Evolutionary conservation across 2,329 filamentous ascomycete genomes (phyloP).

Genomic region (Hymenoscyphus albidus): DNA sequence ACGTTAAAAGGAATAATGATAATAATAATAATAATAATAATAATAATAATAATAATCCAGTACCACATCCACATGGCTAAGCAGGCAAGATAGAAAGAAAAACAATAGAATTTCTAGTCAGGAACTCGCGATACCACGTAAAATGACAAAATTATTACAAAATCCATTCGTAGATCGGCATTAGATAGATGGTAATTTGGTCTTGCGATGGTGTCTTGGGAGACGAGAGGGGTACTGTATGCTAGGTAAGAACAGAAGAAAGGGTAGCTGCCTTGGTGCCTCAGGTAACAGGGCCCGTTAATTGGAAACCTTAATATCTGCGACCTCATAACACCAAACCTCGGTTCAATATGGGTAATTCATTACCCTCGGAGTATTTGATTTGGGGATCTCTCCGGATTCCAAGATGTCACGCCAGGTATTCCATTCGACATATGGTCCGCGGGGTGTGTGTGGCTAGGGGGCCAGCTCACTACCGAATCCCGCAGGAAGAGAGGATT

Average conservation of each 20-base stretch:
- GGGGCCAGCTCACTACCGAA: neutral
- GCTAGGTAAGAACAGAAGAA: neutral
- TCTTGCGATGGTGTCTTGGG: neutral
- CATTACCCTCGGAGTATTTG: neutral
- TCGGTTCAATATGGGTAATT: neutral
- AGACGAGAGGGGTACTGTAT: neutral
- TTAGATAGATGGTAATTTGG: neutral
- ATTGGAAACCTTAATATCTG: too few species aligned
- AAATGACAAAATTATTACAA: too few species aligned
- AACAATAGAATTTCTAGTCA: neutral
- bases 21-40: too few species aligned
- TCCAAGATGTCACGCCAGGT: neutral
- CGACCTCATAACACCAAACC: neutral
- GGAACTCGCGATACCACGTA: too few species aligned
- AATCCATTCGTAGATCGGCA: too few species aligned
- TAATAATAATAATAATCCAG: too few species aligned
- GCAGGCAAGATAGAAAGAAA: neutral
- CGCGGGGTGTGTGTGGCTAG: neutral
- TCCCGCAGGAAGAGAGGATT: slow-evolving; percentile 1
- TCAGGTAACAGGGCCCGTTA: neutral
- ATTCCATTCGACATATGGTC: neutral
- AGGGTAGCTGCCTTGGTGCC: neutral
- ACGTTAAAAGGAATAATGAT: too few species aligned
- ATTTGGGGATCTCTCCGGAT: neutral
- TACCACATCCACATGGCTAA: neutral